Percentiles rank a stretch among this genome's conserved stretches.
phyloP scores from a whole-genome alignment of 1,284 basidiomycete genomes.

The Earliella scabrosa region DNA sequence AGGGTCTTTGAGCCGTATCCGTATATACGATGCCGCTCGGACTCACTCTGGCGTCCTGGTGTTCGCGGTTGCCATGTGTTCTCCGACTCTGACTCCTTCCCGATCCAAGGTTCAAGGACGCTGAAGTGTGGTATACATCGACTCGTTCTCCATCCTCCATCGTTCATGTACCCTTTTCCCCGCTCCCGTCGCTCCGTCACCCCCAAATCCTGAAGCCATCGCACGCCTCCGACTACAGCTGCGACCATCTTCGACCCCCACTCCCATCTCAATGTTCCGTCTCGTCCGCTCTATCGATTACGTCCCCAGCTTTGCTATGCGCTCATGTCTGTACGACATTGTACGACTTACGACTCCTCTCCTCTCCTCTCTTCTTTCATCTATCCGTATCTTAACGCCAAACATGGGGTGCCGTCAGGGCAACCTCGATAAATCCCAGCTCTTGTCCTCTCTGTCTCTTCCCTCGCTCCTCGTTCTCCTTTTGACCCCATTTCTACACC shows the following conservation, averaged over 20 bases:
- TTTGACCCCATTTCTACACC: neutral
- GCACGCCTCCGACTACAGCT: no score
- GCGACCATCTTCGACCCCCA: no score
- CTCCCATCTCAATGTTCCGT: neutral
- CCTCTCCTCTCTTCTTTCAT: neutral
- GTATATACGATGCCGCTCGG: neutral
- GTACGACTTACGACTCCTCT: slow-evolving; percentile 6
- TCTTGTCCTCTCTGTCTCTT: neutral
- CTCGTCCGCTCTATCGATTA: neutral
- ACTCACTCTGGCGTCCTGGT: neutral
- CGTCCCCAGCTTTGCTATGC: slow-evolving; percentile 1
- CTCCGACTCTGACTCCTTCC: no score
- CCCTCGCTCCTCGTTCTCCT: neutral
- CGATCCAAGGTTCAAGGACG: slow-evolving; percentile 3
- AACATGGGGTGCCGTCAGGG: slow-evolving; percentile 32
- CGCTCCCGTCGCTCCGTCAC: no score
- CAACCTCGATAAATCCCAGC: slow-evolving; percentile 18
- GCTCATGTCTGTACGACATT: slow-evolving; percentile 13
- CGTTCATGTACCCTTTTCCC: no score
- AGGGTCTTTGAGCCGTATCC: neutral
- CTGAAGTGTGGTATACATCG: neutral
- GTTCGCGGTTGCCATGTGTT: neutral
- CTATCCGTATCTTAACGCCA: slow-evolving; percentile 15
- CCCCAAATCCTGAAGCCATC: no score
- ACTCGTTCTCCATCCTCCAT: neutral